These are phyloP conservation scores for Penicillium parvum DNA, from an alignment of 495 filamentous ascomycete genomes.

Conservation along the genomic window DNA sequence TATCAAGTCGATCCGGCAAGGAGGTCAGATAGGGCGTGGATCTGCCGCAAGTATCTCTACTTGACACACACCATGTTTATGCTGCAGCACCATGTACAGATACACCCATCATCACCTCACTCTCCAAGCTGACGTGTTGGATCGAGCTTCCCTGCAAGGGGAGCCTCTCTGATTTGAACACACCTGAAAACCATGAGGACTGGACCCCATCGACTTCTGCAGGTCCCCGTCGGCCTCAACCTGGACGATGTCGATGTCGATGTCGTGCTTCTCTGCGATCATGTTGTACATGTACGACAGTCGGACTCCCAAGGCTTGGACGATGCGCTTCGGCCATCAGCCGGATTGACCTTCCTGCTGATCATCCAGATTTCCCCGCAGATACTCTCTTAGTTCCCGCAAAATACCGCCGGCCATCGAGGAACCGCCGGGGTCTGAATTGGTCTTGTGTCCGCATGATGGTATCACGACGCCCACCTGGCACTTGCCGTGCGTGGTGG, in stretches of 20 bases:
- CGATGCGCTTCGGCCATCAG: neutral
- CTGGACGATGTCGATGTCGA: neutral
- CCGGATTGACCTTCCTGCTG: constrained; percentile 7
- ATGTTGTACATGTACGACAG: no score
- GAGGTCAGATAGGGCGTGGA: constrained; percentile 4
- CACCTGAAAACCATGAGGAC: constrained; percentile 4
- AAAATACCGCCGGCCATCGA: constrained; percentile 6
- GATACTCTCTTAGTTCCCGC: neutral
- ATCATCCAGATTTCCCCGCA: constrained; percentile 24
- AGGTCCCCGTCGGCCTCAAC: no score
- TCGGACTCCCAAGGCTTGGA: no score
- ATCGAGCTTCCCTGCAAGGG: constrained; percentile 20
- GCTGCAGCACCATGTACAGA: neutral
- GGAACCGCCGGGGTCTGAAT: neutral
- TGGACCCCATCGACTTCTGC: constrained; percentile 10
- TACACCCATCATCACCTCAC: neutral
- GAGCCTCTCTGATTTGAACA: constrained; percentile 19
- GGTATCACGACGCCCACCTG: constrained; percentile 15
- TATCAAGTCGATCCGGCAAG: constrained; percentile 7
- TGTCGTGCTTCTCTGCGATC: neutral
- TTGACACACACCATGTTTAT: neutral
- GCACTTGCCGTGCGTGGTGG: constrained; percentile 4
- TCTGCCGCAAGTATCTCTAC: neutral
- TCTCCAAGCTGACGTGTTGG: constrained; percentile 8
- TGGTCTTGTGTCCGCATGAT: constrained; percentile 19